Conservation (phyloP, 2,329 filamentous ascomycete species). For the Verticillium isaacii region DNA sequence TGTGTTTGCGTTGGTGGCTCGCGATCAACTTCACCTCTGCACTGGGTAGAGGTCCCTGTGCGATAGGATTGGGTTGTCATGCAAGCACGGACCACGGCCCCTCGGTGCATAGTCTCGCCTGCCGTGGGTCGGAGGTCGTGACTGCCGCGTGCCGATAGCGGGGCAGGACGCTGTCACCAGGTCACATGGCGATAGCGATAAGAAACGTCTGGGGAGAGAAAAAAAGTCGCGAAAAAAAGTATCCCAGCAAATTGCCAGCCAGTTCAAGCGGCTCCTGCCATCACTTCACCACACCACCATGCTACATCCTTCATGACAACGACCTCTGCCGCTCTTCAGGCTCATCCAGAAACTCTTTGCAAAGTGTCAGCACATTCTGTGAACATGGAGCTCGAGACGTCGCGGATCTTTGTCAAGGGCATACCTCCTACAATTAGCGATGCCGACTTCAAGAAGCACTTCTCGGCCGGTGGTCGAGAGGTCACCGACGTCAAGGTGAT, state of each 20-base stretch:
- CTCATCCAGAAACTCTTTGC: not conserved
- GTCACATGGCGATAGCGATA: conserved; percentile 4
- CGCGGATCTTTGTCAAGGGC: conserved; percentile 73
- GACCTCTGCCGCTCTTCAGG: not conserved
- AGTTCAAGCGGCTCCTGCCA: not conserved
- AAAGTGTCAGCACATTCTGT: not conserved
- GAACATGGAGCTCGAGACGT: conserved; percentile 41
- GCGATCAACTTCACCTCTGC: not conserved
- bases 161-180: not conserved
- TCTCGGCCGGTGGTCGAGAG: conserved; percentile 64
- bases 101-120: not conserved
- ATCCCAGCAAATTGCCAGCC: not conserved
- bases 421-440: conserved; percentile 82
- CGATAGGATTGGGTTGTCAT: not conserved
- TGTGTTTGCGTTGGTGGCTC: not conserved
- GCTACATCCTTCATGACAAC: not conserved
- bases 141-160: not conserved
- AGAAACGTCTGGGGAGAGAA: not conserved
- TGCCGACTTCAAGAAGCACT: conserved; percentile 84
- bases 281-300: not conserved
- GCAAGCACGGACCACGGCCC: not conserved
- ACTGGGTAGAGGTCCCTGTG: not conserved
- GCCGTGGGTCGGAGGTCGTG: not conserved
- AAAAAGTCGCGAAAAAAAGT: conserved; percentile 2
- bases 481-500: conserved; percentile 93